These are phyloP conservation scores for Caloboletus inedulis DNA, from an alignment of 1,284 basidiomycete genomes.

Conservation along the genomic window DNA sequence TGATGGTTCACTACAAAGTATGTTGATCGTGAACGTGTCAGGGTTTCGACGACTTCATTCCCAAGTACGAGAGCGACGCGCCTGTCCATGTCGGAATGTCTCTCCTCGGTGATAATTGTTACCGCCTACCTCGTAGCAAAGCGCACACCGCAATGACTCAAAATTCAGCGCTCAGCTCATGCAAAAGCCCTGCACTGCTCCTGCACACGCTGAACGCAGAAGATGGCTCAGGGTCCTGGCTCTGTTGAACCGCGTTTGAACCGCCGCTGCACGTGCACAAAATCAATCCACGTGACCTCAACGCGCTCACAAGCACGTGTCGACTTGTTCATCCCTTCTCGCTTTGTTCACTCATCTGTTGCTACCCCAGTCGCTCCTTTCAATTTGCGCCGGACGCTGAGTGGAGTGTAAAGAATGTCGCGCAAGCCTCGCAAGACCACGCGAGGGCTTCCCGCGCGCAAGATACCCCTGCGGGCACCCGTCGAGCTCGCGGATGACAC, in stretches of 20 bases:
- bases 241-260: neutral
- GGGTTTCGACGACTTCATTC: conserved; percentile 5
- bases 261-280: conserved; percentile 18
- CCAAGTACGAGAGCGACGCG: conserved; percentile 26
- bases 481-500: conserved; percentile 20
- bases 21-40: conserved; percentile 11
- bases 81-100: conserved; percentile 24
- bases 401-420: conserved; percentile 17
- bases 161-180: conserved; percentile 7
- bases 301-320: conserved; percentile 27
- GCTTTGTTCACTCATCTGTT: conserved; percentile 6
- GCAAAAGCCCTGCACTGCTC: neutral
- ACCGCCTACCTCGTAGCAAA: neutral
- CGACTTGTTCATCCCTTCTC: conserved; percentile 10
- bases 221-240: neutral
- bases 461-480: conserved; percentile 12
- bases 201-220: conserved; percentile 1
- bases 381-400: conserved; percentile 30
- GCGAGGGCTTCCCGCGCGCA: conserved; percentile 11
- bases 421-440: conserved; percentile 15
- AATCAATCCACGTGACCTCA: conserved; percentile 32
- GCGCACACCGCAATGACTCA: neutral
- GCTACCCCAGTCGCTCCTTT: conserved; percentile 29
- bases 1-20: conserved; percentile 21
- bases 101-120: neutral